Base-by-base conservation (phyloP, 176 grass and related monocot species). In the Pontederia paniculata region DNA sequence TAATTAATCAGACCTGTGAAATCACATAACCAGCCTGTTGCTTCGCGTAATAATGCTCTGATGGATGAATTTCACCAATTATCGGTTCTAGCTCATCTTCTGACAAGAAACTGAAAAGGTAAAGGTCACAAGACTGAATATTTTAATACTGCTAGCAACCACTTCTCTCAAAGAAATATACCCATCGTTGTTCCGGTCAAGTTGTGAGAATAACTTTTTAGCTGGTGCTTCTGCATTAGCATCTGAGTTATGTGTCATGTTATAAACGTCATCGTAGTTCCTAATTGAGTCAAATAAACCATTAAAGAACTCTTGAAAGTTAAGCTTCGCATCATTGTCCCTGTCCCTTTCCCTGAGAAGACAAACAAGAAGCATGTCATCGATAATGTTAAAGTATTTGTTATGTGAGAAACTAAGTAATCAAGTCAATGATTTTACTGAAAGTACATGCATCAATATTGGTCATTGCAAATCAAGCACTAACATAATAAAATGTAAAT, bases 121-220 rank as follows among this genome's bases (percentile, higher is more conserved):
- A 66, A 57, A 60, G 16, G 5, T 45, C 20, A 49, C 45, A 28
- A 23, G 70, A 17, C 17, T 77, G 62, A 65, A 25, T n/a, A 31
- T 31, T 31, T 31, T 31, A 31, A 31, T 31, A 5, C 25, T 31
- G 25, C 1, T 31, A 31, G n/a, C n/a, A 31, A 5, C 1, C 1
- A 31, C 5, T 31, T 31, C 25, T 5, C 25, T 31, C 7, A 48
- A 20, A 76, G 77, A 79, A 44, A 51, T 68, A 73, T 90, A 98
- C 93, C 83, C 93, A 80, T 98, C 80, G 15, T 84, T 91, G 80
- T 91, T 77, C 76, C 72, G 63, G 78, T 91, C 86, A 66, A 98
- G 83, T 45, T 91, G 74, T 48, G 80, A 74, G 78, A 91, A 91
- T 41, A 82, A 84, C 52, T 81, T 98, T 77, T 70, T 98, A 72